These are phyloP conservation scores for Spatholobus suberectus DNA, from an alignment of 306 rosid species.

Conservation along the genomic window DNA sequence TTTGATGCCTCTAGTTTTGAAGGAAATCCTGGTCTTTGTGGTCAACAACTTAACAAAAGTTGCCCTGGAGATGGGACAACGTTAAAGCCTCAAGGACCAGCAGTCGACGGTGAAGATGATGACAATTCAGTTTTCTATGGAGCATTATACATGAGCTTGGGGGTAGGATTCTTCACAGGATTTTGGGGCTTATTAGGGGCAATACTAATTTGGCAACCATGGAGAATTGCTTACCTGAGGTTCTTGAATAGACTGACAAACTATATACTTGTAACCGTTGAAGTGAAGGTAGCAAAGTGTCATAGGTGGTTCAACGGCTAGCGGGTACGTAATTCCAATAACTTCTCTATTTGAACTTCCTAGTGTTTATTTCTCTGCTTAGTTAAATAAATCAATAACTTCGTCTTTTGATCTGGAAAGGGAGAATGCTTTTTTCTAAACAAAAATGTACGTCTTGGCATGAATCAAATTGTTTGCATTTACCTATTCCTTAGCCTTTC, in stretches of 20 bases:
- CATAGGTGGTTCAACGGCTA: neutral
- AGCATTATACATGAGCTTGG: constrained; percentile 33
- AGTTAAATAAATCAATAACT: no score
- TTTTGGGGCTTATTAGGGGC: constrained; percentile 27
- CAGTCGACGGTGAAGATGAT: neutral
- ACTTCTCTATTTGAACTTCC: neutral
- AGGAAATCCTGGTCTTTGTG: constrained; percentile 38
- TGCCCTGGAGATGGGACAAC: neutral
- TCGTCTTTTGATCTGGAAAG: no score
- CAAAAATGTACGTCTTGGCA: no score
- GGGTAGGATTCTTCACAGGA: neutral
- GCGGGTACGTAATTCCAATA: neutral
- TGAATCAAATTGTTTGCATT: no score
- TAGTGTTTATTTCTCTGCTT: no score
- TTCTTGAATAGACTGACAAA: neutral
- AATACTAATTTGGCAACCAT: neutral
- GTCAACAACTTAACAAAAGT: neutral
- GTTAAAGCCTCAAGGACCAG: neutral
- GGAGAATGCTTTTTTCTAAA: no score
- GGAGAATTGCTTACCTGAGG: neutral
- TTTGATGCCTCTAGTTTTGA: constrained; percentile 30
- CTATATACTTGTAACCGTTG: neutral
- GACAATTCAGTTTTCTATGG: constrained; percentile 14
- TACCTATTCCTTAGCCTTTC: no score
- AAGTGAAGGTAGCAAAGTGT: neutral